Conservation (phyloP, 2,329 filamentous ascomycete genomes). For the Thelonectria blattea region DNA sequence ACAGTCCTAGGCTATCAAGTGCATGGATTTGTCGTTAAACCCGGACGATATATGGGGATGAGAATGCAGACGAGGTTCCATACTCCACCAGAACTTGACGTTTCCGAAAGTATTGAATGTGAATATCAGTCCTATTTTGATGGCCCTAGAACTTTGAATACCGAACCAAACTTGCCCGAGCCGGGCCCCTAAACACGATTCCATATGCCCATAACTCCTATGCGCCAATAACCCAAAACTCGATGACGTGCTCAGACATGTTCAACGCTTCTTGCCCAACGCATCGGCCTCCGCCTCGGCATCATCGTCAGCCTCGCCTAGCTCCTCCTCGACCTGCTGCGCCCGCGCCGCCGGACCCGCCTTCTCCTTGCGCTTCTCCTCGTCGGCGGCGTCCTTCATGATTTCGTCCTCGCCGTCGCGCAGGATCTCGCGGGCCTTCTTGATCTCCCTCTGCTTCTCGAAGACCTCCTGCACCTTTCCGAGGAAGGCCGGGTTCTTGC, state of each 20-base stretch:
- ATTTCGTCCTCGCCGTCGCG: slow-evolving; percentile 70
- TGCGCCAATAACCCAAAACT: slow-evolving; percentile 6
- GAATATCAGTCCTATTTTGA: too few species aligned
- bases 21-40: background rate
- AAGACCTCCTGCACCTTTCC: slow-evolving; percentile 90
- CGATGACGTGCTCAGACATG: slow-evolving; percentile 24
- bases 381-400: slow-evolving; percentile 57
- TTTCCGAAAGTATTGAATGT: background rate
- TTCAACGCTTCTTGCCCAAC: slow-evolving; percentile 47
- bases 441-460: slow-evolving; percentile 86
- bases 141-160: too few species aligned
- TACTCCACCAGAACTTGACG: background rate
- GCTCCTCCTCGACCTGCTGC: slow-evolving; percentile 53
- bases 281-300: slow-evolving; percentile 50
- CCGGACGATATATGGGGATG: background rate
- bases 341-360: slow-evolving; percentile 27
- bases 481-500: slow-evolving; percentile 82
- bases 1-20: slow-evolving; percentile 11
- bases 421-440: slow-evolving; percentile 79
- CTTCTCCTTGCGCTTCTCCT: slow-evolving; percentile 48
- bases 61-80: background rate
- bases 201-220: background rate
- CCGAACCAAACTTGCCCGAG: too few species aligned
- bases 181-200: background rate
- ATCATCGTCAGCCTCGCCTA: slow-evolving; percentile 61